Evolutionary conservation across 305 asterid species (phyloP).

Genomic region (Withania somnifera): DNA sequence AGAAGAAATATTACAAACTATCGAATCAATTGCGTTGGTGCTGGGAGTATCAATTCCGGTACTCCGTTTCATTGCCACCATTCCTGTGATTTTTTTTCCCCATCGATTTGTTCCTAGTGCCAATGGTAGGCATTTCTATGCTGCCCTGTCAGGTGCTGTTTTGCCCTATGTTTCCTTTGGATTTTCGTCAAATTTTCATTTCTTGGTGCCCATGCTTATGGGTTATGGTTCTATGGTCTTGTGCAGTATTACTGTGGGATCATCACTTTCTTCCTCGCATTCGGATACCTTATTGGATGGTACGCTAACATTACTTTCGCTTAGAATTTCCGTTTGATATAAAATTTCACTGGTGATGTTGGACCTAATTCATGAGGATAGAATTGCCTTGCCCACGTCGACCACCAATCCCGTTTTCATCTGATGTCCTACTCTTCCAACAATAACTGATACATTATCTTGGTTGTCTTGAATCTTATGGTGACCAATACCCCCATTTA

Average conservation of each 20-base stretch:
- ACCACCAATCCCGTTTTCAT: too few species aligned
- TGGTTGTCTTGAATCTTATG: background rate
- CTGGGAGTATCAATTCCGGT: conserved; percentile 87
- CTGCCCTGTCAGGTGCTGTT: conserved; percentile 59
- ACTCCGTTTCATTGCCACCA: conserved; percentile 74
- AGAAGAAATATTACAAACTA: too few species aligned
- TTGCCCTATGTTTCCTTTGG: conserved; percentile 75
- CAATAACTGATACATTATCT: too few species aligned
- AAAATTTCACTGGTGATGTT: background rate
- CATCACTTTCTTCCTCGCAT: conserved; percentile 58
- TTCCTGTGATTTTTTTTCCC: conserved; percentile 71
- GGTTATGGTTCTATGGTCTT: conserved; percentile 84
- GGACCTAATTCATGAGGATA: too few species aligned
- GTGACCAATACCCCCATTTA: background rate
- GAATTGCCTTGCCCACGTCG: too few species aligned
- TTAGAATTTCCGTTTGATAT: background rate
- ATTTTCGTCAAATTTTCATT: conserved; percentile 77
- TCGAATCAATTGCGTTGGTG: conserved; percentile 62
- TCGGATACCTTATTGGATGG: conserved; percentile 96
- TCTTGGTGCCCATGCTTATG: conserved; percentile 60
- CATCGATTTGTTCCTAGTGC: conserved; percentile 75
- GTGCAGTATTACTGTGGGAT: conserved; percentile 54
- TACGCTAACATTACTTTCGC: conserved; percentile 4
- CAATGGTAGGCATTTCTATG: conserved; percentile 58
- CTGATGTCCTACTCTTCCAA: too few species aligned